These are phyloP conservation scores for Trichomonas vaginalis DNA, from an alignment of 208 protist genomes.

Conservation along the genomic window DNA sequence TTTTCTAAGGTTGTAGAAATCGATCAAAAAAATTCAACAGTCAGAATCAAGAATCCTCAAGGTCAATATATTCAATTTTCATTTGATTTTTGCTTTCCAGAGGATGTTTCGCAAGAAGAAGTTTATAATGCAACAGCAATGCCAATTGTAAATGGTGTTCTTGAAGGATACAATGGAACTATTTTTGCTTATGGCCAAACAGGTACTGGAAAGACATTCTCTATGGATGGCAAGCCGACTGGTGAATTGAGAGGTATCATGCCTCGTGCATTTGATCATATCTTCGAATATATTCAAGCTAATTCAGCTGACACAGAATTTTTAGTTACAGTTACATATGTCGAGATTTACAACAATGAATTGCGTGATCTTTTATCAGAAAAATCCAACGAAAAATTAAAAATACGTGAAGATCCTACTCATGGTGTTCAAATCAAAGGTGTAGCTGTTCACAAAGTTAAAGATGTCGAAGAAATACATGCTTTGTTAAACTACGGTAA, in stretches of 20 bases:
- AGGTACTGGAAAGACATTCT: conserved; percentile 34
- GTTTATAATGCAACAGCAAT: conserved; percentile 29
- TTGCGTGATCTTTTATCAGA: conserved; percentile 34
- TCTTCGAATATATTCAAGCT: conserved; percentile 24
- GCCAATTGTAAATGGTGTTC: conserved; percentile 28
- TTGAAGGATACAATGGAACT: conserved; percentile 33
- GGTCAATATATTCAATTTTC: conserved; percentile 13
- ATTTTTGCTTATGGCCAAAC: conserved; percentile 38
- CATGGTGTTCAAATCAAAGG: background rate
- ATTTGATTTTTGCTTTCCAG: conserved; percentile 28
- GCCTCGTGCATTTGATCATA: conserved; percentile 31
- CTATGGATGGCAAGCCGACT: conserved; percentile 29
- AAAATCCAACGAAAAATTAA: background rate
- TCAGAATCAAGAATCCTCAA: background rate
- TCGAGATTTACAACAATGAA: conserved; percentile 48
- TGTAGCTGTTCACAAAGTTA: background rate
- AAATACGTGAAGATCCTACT: background rate
- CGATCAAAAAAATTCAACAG: background rate
- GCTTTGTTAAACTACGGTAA: background rate
- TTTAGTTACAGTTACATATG: conserved; percentile 28
- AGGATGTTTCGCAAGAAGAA: conserved; percentile 10
- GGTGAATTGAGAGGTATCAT: conserved; percentile 25
- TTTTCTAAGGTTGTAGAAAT: background rate
- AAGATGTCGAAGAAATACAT: background rate
- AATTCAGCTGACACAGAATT: conserved; percentile 18